Evolutionary conservation across 495 filamentous ascomycete genomes (phyloP), one percentile per base, ranked within the genome.

Genomic region (Trichoderma gamsii): DNA sequence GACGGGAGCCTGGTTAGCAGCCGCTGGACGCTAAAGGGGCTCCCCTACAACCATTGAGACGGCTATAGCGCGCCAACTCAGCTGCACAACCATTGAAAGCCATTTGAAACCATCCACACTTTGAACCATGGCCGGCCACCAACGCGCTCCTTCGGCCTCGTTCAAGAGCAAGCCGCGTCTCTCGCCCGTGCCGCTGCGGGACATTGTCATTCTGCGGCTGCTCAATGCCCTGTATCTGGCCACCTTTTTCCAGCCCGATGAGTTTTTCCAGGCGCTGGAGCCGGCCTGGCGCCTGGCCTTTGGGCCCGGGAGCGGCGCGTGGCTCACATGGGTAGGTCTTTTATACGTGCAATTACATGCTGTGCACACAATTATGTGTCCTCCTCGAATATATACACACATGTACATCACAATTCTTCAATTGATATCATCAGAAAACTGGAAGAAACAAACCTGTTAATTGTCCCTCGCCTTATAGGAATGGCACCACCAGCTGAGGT

Each of bases 201-300:
- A 32, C 41, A 66, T 66, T 41, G 72, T 97, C 67, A 85, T 85
- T 15, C 83, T 97, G 64, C 92, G 95, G 66, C 84, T 96, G 65
- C 73, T 92, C 75, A 97, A 98, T 78, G 88, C 93, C n/a, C 80
- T 97, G 67, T 85, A 81, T 64, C 81, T 96, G 49, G 83, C 87
- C 64, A 98, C 95, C n/a, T 99, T 97, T 76, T 99, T 99, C 80
- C 95, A 99, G 76, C 95, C 95, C n/a, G 95, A 99, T 80, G 95
- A 99, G 76, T 98, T 91, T 81, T 99, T 93, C 71, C 95, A 99
- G 74, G 91, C 93, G 7, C 83, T 99, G 13, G 95, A 99, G 75
- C 96, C 95, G 46, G 95, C 95, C 70, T 98, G 94, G 93, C 83
- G 89, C 76, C 81, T 94, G 61, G 89, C 91, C 0, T 98, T 97